Percentiles rank a stretch among this genome's conserved stretches.
Evolutionary conservation across 192 early-diverging fungal genomes (phyloP).

Genomic region (Allomyces arbusculus): DNA sequence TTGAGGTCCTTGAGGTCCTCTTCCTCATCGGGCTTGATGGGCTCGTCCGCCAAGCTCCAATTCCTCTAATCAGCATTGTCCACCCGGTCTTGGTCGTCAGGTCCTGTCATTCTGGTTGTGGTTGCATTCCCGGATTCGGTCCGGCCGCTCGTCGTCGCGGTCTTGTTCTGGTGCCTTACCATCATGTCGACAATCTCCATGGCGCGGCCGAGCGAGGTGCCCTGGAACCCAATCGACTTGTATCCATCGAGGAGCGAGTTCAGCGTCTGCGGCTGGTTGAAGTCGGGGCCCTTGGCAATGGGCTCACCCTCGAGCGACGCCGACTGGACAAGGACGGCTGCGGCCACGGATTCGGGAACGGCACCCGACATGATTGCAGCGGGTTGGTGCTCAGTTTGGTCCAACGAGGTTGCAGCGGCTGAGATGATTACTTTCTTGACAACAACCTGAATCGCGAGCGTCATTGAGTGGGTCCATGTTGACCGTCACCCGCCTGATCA

Average conservation of each 20-base stretch:
- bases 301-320: slow-evolving; percentile 42
- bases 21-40: slow-evolving; percentile 32
- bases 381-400: no score
- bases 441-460: no score
- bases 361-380: slow-evolving; percentile 7
- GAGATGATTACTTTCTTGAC: no score
- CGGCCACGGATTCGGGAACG: slow-evolving; percentile 3
- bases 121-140: no score
- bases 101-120: not conserved
- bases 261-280: slow-evolving; percentile 68
- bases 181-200: slow-evolving; percentile 84
- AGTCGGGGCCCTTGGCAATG: slow-evolving; percentile 71
- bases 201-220: slow-evolving; percentile 64
- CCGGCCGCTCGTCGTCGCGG: no score
- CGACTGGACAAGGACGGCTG: slow-evolving; percentile 50
- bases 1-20: slow-evolving; percentile 26
- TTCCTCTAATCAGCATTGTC: slow-evolving; percentile 17
- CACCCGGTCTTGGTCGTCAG: not conserved
- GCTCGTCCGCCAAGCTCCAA: slow-evolving; percentile 79
- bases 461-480: no score
- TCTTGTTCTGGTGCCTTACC: slow-evolving; percentile 18
- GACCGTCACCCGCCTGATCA: no score
- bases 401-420: no score
- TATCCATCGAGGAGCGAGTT: slow-evolving; percentile 48
- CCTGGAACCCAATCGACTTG: slow-evolving; percentile 78